phyloP scores from a whole-genome alignment of 768 basidiomycete genomes.

The Pholiota molesta region DNA sequence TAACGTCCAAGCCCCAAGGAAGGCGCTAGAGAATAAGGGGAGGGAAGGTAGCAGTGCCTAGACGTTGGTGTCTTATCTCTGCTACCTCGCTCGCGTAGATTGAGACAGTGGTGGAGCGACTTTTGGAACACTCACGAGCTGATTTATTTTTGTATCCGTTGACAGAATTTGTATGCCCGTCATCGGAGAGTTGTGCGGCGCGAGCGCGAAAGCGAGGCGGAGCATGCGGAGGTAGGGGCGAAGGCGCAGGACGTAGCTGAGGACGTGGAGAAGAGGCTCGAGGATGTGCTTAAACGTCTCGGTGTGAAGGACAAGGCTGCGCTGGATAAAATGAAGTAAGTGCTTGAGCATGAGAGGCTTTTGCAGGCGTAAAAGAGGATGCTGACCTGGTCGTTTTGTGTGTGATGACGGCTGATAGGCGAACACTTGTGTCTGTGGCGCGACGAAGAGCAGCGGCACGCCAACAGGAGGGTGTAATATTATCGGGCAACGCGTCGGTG shows the following conservation, averaged over 20 bases:
- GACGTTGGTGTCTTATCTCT: too few relatives aligned
- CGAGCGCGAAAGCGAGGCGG: neutral
- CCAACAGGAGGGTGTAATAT: neutral
- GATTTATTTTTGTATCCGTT: constrained; percentile 1
- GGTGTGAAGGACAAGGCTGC: constrained; percentile 6
- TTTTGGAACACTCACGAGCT: too few relatives aligned
- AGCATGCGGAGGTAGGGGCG: constrained; percentile 4
- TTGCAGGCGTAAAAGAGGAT: neutral
- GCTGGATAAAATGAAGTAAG: constrained; percentile 17
- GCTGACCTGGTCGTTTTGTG: too few relatives aligned
- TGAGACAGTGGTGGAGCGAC: too few relatives aligned
- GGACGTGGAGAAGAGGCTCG: constrained; percentile 1
- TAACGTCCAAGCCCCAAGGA: too few relatives aligned
- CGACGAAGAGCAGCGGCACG: constrained; percentile 12
- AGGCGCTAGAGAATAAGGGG: too few relatives aligned
- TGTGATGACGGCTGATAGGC: constrained; percentile 5
- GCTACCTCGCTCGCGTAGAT: too few relatives aligned
- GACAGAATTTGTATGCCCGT: constrained; percentile 16
- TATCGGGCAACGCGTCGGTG: neutral
- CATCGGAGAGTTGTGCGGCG: constrained; percentile 9
- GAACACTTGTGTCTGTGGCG: constrained; percentile 14
- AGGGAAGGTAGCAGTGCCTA: too few relatives aligned
- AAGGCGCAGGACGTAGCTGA: neutral
- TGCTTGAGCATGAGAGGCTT: neutral
- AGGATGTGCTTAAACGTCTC: constrained; percentile 5